Evolutionary conservation across 352 stramenopile species (phyloP), one percentile per base, ranked within the genome.

Genomic region (Pythium apleroticum): DNA sequence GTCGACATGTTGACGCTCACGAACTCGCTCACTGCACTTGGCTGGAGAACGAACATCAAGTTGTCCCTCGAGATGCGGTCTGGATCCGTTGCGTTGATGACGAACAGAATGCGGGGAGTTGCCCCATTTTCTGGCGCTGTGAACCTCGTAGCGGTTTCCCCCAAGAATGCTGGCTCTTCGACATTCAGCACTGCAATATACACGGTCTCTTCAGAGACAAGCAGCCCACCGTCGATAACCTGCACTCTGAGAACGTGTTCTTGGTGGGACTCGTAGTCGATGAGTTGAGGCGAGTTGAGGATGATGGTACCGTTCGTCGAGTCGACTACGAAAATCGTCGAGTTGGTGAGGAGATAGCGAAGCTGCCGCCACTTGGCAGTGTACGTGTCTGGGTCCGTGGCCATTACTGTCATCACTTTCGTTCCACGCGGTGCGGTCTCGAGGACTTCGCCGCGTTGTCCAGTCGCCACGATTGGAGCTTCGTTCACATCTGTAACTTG

Each of bases 61-160:
- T 74, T 48, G 5, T 80, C 67, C 7, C 33, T 71, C 2, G 75
- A 74, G 11, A 60, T 52, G 56, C 69, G 70, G 20, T 89, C 80
- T 3, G 77, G 80, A 43, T 89, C 80, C 0, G 70, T 74, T 2
- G 75, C 75, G 48, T 85, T 83, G 0, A 85, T 50, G 8, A 76
- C 58, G 22, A 80, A 70, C 1, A 89, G 25, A 7, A 63, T 73
- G 9, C 72, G 72, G 19, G 80, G 80, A 39, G 69, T 67, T 8
- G 30, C 49, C 15, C 68, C 76, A 56, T 85, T 85, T 39, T 89
- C 80, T 3, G 11, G 31, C 2, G 71, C 57, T 22, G 12, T 1
- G 9, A 70, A 14, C 20, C 12, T 31, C 1, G 52, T 52, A 20
- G 19, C n/a, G 25, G 41, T 22, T 28, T 14, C 11, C 20, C 27